Evolutionary conservation across 208 protist species (phyloP), one percentile per base, ranked within the genome.

Genomic region (Acanthamoeba sp.): DNA sequence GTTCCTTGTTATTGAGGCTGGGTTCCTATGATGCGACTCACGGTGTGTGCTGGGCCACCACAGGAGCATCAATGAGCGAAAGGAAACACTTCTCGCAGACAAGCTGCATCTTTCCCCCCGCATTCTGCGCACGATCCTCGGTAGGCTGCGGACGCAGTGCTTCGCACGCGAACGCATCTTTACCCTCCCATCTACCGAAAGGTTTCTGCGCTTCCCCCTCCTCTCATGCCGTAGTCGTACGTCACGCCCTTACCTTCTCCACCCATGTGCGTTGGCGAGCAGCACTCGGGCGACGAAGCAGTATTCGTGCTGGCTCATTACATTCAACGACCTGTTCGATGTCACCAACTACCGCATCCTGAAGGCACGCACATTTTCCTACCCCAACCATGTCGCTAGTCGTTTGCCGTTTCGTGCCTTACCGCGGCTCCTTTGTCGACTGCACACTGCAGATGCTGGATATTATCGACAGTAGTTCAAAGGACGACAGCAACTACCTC

Each of bases 251-350:
- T 89, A n/a, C 1, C n/a, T 6, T 9, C 14, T n/a, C 6, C 4
- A 50, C 34, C n/a, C 7, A 16, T 69, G 27, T 32, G 7, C 7
- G 12, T 32, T 7, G 0, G 20, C 62, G 12, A 5, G n/a, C 62
- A 91, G 85, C 59, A 91, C 85, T 48, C 85, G 85, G 14, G 76
- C 85, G 22, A 73, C 48, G 14, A 91, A 71, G 55, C 85, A 91
- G 62, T 71, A 91, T n/a, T 91, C 85, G 14, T 91, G 85, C 85
- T 91, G 85, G 85, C 85, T 91, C 18, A 91, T 91, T 52, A 91
- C 85, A 0, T 91, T 91, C 57, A 91, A 91, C 42, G 85, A 91
- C 62, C 62, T 91, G 22, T 91, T 91, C 32, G 85, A 91, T 45
- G 29, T 71, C 48, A 45, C 66, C 57, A 59, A 91, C 36, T 91